Conservation (phyloP, 2,329 filamentous ascomycete genomes). For the Fusarium dlaminii region DNA sequence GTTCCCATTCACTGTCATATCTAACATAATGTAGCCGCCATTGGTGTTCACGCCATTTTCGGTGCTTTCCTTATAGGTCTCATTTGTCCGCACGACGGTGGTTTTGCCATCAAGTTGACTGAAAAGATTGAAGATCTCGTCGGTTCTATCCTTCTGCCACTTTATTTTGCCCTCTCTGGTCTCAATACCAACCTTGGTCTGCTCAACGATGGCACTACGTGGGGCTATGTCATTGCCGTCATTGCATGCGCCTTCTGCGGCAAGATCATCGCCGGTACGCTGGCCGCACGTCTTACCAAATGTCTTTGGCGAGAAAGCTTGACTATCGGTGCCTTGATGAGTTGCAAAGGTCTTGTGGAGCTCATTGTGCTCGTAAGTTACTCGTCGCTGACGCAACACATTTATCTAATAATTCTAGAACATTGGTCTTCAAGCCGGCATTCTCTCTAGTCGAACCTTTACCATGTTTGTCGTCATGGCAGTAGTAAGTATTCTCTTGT, state of each 20-base stretch:
- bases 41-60: constrained; percentile 94
- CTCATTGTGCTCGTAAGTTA: constrained; percentile 85
- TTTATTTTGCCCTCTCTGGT: constrained; percentile 94
- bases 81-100: constrained; percentile 89
- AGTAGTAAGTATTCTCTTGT: constrained; percentile 52
- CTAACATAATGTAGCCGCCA: constrained; percentile 59
- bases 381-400: rapidly evolving
- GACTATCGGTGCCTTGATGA: constrained; percentile 91
- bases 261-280: constrained; percentile 83
- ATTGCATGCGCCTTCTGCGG: constrained; percentile 83
- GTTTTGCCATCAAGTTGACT: constrained; percentile 89
- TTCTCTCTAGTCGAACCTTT: constrained; percentile 82
- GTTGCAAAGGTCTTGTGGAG: constrained; percentile 94
- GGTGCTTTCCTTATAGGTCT: constrained; percentile 90
- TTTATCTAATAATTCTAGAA: constrained; percentile 52
- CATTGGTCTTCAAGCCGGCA: constrained; percentile 83
- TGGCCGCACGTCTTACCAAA: constrained; percentile 75
- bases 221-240: constrained; percentile 89
- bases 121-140: constrained; percentile 96
- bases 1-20: background rate
- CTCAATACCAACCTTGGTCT: constrained; percentile 88
- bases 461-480: constrained; percentile 98
- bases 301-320: constrained; percentile 92
- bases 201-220: constrained; percentile 81
- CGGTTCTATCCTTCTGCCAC: constrained; percentile 81